Conservation (phyloP, 345 rosid species). For the Melastoma malabathricum region DNA sequence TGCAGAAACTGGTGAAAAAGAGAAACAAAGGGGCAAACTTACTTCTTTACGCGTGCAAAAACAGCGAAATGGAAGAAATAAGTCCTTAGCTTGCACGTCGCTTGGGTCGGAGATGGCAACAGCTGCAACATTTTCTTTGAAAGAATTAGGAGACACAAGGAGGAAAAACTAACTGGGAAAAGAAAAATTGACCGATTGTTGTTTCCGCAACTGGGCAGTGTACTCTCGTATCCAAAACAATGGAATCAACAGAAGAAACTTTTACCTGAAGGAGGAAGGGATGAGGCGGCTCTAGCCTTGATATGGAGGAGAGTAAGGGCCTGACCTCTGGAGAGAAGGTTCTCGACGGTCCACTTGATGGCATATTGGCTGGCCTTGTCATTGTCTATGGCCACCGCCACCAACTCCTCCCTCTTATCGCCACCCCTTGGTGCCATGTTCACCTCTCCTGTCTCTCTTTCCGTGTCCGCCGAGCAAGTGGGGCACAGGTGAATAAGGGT, state of each 20-base stretch:
- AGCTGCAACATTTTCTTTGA: conserved; percentile 6
- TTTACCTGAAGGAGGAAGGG: conserved; percentile 27
- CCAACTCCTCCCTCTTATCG: conserved; percentile 14
- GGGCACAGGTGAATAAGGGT: no score
- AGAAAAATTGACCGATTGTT: no score
- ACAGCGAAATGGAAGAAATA: conserved; percentile 83
- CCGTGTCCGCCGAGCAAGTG: neutral
- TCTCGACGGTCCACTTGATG: conserved; percentile 60
- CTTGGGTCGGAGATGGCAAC: no score
- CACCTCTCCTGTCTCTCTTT: neutral
- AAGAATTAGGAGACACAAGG: neutral
- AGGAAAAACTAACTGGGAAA: neutral
- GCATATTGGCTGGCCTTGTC: conserved; percentile 76
- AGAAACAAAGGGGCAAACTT: neutral
- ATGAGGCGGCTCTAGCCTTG: conserved; percentile 21
- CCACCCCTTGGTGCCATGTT: neutral
- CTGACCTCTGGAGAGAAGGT: conserved; percentile 46
- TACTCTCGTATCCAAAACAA: no score
- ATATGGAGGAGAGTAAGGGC: conserved; percentile 59
- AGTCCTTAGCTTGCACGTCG: conserved; percentile 26
- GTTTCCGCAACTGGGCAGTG: no score
- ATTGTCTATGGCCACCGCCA: conserved; percentile 59
- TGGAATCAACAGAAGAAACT: neutral
- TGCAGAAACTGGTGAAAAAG: neutral
- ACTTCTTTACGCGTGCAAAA: conserved; percentile 79